Percentiles rank a stretch among this genome's conserved stretches.
phyloP scores from a whole-genome alignment of 2,329 filamentous ascomycete genomes.

The Talaromyces sp. region DNA sequence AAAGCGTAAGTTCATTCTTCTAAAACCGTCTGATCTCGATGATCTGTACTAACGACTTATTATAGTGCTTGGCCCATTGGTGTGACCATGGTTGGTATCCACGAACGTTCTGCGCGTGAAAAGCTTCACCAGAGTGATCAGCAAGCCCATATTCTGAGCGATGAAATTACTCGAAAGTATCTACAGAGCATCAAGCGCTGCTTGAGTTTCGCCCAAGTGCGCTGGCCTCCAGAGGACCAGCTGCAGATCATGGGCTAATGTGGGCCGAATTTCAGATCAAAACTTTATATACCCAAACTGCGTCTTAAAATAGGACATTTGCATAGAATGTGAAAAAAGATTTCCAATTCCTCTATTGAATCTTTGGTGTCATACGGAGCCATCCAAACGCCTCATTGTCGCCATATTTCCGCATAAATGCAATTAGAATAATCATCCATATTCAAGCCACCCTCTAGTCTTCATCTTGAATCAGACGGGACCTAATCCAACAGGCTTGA shows the following conservation, averaged over 20 bases:
- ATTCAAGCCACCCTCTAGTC: too few relatives aligned
- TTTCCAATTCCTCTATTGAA: too few relatives aligned
- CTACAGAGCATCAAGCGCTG: conserved; percentile 97
- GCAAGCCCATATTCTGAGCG: conserved; percentile 94
- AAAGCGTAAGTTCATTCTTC: conserved; percentile 63
- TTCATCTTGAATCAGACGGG: neutral
- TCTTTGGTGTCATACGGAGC: too few relatives aligned
- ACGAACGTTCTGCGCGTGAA: conserved; percentile 92
- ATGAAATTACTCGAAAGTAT: conserved; percentile 93
- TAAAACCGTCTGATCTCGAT: neutral
- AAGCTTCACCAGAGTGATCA: conserved; percentile 81
- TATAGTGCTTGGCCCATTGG: conserved; percentile 89
- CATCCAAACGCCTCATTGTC: too few relatives aligned
- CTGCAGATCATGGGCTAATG: conserved; percentile 87
- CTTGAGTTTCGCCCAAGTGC: conserved; percentile 91
- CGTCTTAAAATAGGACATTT: neutral
- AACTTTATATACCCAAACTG: neutral
- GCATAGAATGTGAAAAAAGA: too few relatives aligned
- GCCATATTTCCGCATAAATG: too few relatives aligned
- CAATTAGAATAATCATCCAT: too few relatives aligned
- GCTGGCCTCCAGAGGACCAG: conserved; percentile 92
- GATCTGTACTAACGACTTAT: conserved; percentile 14
- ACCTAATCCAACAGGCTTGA: conserved; percentile 12
- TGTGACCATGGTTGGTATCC: conserved; percentile 99
- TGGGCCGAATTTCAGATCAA: neutral